Base-by-base conservation (phyloP, 139 green algal genomes). In the Volvox reticuliferus region DNA sequence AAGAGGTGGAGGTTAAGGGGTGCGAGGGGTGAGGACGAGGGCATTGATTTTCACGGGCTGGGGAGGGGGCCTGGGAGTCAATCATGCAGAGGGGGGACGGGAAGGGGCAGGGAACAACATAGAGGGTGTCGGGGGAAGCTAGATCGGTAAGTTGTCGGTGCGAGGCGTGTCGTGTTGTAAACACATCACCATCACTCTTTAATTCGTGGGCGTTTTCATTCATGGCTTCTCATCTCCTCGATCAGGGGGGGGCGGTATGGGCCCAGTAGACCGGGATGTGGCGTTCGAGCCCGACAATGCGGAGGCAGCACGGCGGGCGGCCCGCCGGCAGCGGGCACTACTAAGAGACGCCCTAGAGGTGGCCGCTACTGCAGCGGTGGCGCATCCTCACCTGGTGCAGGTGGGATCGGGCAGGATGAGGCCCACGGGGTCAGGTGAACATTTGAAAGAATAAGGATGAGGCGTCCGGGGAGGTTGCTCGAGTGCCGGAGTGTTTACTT, bases 291-390 rank as follows among this genome's bases (percentile, higher is more conserved):
- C 63, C 33, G 82, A 88, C 63, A 88, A 88, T 30, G 63, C 62
- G 32, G 82, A 88, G 28, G 82, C 63, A 12, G 82, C 22, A 2
- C 62, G 65, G 82, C 32, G 82, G 82, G 82, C 82, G 82, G 82
- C 82, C 9, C 30, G 82, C 68, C 68, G 69, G 85, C 69, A 89
- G 68, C 85, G 85, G 69, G 69, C 68, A 44, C 26, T 89, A 71
- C 37, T 89, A 67, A 37, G 69, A 28, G 85, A 89, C 26, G 85
- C 85, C 26, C 85, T 89, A 26, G 85, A 89, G 85, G 69, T 89
- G 69, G 85, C 85, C 37, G 85, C 63, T 21, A 69, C 16, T 9
- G 69, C 85, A 26, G 68, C 85, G 36, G 69, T 89, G 69, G 32
- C 63, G 6, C 85, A 89, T 44, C 85, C 85, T 26, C 78, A 82